Conservation (phyloP, 768 basidiomycete species). For the Leccinum variicolor region DNA sequence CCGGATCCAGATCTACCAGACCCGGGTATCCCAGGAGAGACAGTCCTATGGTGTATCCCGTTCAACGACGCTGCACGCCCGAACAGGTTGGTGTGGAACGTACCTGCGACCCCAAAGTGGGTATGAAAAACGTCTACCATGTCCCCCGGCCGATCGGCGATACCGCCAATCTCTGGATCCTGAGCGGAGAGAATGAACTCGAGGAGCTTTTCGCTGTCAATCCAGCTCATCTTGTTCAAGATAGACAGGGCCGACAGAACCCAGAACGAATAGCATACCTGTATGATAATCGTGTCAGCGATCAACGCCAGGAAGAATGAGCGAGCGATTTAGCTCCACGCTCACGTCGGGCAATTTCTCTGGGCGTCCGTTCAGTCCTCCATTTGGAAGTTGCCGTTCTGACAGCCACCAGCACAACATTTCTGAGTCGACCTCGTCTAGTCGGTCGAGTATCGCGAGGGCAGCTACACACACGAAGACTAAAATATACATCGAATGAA, state of each 20-base stretch:
- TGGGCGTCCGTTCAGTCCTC: constrained; percentile 95
- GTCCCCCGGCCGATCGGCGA: constrained; percentile 90
- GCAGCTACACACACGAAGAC: constrained; percentile 90
- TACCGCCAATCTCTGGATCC: constrained; percentile 90
- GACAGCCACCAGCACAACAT: constrained; percentile 90
- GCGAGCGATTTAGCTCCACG: constrained; percentile 7
- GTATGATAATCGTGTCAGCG: background rate
- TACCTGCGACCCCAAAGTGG: constrained; percentile 84
- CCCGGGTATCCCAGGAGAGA: constrained; percentile 86
- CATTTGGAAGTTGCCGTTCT: constrained; percentile 89
- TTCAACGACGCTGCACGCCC: background rate
- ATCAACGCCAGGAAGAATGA: background rate
- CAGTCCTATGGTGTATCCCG: constrained; percentile 47
- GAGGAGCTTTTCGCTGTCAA: constrained; percentile 74
- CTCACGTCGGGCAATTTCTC: constrained; percentile 95
- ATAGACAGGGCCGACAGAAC: constrained; percentile 88
- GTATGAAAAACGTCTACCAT: constrained; percentile 99
- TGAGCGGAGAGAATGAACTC: constrained; percentile 85
- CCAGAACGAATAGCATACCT: constrained; percentile 95
- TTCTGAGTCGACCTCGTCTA: constrained; percentile 78
- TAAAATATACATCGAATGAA: constrained; percentile 27
- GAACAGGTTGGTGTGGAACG: constrained; percentile 3
- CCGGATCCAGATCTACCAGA: constrained; percentile 83
- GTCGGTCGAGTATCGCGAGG: constrained; percentile 78
- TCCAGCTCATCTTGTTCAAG: constrained; percentile 79